Evolutionary conservation across 148 eudicot species (phyloP).

Genomic region (Cornus controversa): DNA sequence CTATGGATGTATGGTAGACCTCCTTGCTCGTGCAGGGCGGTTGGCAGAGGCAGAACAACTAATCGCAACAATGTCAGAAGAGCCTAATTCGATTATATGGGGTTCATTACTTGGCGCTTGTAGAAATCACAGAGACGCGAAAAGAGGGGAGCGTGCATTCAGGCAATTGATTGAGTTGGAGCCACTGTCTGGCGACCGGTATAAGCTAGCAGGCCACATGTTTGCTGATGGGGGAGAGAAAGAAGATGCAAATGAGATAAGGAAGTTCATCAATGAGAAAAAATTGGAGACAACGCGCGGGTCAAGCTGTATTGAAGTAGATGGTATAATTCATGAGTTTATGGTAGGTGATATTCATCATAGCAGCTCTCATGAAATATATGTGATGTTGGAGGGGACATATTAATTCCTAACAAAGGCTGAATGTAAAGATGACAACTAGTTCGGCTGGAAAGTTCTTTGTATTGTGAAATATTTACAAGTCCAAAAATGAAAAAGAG

Average conservation of each 20-base stretch:
- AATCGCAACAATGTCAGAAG: slow-evolving; percentile 12
- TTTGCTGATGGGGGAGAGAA: slow-evolving; percentile 4
- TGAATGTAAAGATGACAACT: no score
- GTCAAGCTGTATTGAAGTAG: slow-evolving; percentile 17
- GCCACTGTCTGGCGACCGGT: slow-evolving; percentile 10
- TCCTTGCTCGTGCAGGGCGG: slow-evolving; percentile 24
- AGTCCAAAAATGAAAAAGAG: no score
- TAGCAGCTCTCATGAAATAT: slow-evolving; percentile 13
- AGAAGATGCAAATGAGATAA: slow-evolving; percentile 4
- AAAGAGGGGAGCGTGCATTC: slow-evolving; percentile 1
- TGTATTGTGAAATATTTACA: no score
- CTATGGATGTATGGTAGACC: slow-evolving; percentile 28
- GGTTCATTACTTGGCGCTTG: slow-evolving; percentile 20
- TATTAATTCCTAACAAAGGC: not conserved
- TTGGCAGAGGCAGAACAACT: slow-evolving; percentile 20
- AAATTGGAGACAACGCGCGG: slow-evolving; percentile 8
- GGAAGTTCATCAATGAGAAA: not conserved
- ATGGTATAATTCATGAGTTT: slow-evolving; percentile 21
- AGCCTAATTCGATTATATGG: slow-evolving; percentile 20
- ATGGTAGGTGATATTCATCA: slow-evolving; percentile 13
- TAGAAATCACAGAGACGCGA: slow-evolving; percentile 10
- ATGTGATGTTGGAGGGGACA: slow-evolving; percentile 8
- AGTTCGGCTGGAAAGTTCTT: no score
- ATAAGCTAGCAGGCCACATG: slow-evolving; percentile 8
- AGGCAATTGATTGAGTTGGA: slow-evolving; percentile 15